Base-by-base conservation (phyloP, 805 yeast genomes). In the Candida ovalis region DNA sequence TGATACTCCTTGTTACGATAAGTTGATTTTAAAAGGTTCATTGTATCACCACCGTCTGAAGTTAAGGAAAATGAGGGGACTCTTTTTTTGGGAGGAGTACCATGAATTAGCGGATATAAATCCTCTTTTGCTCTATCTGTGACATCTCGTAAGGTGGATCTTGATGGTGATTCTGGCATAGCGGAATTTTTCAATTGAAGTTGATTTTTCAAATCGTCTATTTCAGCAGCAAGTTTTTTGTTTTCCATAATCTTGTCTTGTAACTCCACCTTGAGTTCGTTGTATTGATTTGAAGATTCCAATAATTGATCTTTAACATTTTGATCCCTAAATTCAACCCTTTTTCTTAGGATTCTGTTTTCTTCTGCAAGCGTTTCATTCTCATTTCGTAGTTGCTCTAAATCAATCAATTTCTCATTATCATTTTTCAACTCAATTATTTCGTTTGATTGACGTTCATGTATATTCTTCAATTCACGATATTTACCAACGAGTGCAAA, bases 401-500 rank as follows among this genome's bases (percentile, higher is more conserved):
- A 22, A 6, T 25, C 37, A 3, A 13, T 27, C 17, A 37, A 10
- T 27, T 25, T n/a, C 19, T 22, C 28, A 17, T 19, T 13, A 10
- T 28, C 22, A n/a, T 7, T 13, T 15, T 43, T 21, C 2, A 21
- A 12, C 27, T 37, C 28, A 3, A 7, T 27, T 12, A 43, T 6
- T 13, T 43, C 25, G 8, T 10, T 13, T 3, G 37, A n/a, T 25
- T 47, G 43, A 18, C 28, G 38, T 12, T 30, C 44, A 13, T 45
- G 33, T 33, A 38, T 40, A 7, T 24, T 19, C 21, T 45, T 49
- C 27, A 53, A 28, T 21, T 51, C 48, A 19, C 47, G 51, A 40
- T 53, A 57, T 25, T 56, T 56, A n/a, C 32, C 28, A 25, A 57
- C 45, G 23, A 62, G 46, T 30, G 57, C 61, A 40, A 50, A 59